These are phyloP conservation scores for Alloteropsis semialata DNA, from an alignment of 176 grass and related monocot genomes.

Conservation along the genomic window DNA sequence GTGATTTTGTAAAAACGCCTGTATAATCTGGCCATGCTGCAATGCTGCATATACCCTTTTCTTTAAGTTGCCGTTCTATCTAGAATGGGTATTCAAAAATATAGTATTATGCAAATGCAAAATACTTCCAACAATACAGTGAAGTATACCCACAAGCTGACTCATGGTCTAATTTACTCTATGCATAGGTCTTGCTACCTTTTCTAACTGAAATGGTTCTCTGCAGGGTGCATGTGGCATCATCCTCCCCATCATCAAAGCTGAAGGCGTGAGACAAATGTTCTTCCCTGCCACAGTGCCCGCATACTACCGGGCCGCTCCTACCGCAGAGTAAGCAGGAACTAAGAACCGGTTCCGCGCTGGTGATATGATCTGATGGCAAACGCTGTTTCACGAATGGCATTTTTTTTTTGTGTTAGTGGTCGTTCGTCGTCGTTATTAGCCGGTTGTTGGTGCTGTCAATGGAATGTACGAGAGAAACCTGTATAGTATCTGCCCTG, in stretches of 20 bases:
- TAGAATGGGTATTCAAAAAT: background rate
- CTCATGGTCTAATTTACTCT: background rate
- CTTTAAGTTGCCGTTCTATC: background rate
- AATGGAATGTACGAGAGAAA: conserved; percentile 10
- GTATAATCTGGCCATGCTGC: background rate
- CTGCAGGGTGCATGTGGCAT: conserved; percentile 82
- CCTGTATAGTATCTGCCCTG: conserved; percentile 24
- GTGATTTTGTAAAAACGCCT: background rate
- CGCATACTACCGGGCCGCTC: conserved; percentile 72
- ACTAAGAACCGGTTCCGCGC: background rate
- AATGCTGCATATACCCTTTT: background rate
- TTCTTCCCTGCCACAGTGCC: conserved; percentile 94
- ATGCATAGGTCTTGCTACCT: background rate
- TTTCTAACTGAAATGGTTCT: background rate
- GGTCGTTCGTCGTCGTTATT: background rate
- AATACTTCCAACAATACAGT: background rate
- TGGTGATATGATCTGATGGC: background rate
- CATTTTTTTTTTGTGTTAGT: conserved; percentile 26
- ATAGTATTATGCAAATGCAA: background rate
- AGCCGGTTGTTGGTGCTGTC: conserved; percentile 11
- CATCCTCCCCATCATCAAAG: conserved; percentile 96
- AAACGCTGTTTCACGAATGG: background rate
- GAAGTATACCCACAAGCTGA: background rate
- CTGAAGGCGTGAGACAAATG: conserved; percentile 97
- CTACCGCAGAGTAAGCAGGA: background rate